A percentile compares a stretch with the other conserved stretches of the same genome.
Conservation (phyloP, 768 basidiomycete species). For the Podaxis mareebaensis region DNA sequence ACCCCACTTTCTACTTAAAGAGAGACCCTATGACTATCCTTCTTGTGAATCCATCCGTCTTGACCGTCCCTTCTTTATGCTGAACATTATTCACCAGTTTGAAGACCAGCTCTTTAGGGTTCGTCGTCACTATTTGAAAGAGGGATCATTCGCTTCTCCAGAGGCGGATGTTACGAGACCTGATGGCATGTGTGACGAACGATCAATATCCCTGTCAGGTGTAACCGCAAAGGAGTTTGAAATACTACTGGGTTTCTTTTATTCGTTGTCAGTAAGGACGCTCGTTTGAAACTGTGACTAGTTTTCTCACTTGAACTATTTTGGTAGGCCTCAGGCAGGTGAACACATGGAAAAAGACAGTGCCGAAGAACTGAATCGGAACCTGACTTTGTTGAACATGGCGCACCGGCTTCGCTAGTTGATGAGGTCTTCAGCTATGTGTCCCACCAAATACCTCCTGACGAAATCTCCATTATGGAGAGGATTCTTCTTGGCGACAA, state of each 20-base stretch:
- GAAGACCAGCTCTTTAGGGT: conserved; percentile 30
- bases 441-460: conserved; percentile 24
- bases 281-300: background rate
- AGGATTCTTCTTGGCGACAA: conserved; percentile 38
- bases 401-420: conserved; percentile 40
- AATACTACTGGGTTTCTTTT: conserved; percentile 38
- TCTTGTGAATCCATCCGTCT: conserved; percentile 16
- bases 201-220: conserved; percentile 32
- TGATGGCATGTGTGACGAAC: conserved; percentile 33
- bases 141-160: conserved; percentile 37
- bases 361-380: conserved; percentile 23
- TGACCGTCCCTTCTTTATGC: background rate
- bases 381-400: conserved; percentile 40
- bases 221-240: conserved; percentile 37
- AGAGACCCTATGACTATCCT: conserved; percentile 23
- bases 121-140: conserved; percentile 39
- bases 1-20: conserved; percentile 22
- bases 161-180: conserved; percentile 18
- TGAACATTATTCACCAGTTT: conserved; percentile 26
- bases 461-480: conserved; percentile 26
- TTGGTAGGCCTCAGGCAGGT: background rate
- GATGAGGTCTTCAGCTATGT: conserved; percentile 34
- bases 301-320: background rate
- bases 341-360: background rate
- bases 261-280: conserved; percentile 30